These are phyloP conservation scores for Sclerotinia nivalis DNA, from an alignment of 2,329 filamentous ascomycete species.

Conservation along the genomic window DNA sequence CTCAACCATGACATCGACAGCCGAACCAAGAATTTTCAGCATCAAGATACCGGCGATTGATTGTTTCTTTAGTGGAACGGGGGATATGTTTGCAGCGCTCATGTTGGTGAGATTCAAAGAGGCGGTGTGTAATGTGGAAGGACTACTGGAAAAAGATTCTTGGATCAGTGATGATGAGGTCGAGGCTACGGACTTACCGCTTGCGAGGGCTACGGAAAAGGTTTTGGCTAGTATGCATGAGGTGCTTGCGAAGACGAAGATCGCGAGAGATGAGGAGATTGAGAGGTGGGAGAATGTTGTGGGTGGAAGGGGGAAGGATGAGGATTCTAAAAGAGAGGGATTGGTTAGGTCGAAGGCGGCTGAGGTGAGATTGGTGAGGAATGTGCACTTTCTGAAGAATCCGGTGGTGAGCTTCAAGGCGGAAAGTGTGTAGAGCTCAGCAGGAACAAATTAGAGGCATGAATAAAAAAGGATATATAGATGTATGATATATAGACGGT, in stretches of 20 bases:
- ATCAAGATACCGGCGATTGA: conserved; percentile 85
- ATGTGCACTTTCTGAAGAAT: conserved; percentile 65
- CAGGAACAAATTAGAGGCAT: not conserved
- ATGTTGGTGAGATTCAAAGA: conserved; percentile 86
- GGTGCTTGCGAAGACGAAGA: conserved; percentile 68
- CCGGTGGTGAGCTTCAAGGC: conserved; percentile 67
- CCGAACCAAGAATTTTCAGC: conserved; percentile 78
- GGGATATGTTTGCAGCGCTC: conserved; percentile 96
- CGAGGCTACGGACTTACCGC: conserved; percentile 67
- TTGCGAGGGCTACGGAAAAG: conserved; percentile 81
- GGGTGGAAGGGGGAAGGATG: conserved; percentile 44
- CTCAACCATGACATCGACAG: conserved; percentile 66
- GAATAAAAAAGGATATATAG: not conserved
- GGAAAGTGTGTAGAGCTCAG: conserved; percentile 44
- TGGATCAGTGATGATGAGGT: conserved; percentile 82
- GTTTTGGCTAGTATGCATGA: conserved; percentile 92
- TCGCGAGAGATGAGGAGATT: conserved; percentile 67
- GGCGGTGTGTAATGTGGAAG: conserved; percentile 57
- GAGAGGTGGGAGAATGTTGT: conserved; percentile 50
- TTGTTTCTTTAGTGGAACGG: conserved; percentile 93
- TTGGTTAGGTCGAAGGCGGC: conserved; percentile 78
- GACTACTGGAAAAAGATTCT: conserved; percentile 55
- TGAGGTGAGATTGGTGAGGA: conserved; percentile 81
- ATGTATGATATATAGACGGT: not conserved
- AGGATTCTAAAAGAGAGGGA: conserved; percentile 52